A percentile compares a stretch with the other conserved stretches of the same genome.
Evolutionary conservation across 306 rosid species (phyloP).

Genomic region (Acacia acuminata): DNA sequence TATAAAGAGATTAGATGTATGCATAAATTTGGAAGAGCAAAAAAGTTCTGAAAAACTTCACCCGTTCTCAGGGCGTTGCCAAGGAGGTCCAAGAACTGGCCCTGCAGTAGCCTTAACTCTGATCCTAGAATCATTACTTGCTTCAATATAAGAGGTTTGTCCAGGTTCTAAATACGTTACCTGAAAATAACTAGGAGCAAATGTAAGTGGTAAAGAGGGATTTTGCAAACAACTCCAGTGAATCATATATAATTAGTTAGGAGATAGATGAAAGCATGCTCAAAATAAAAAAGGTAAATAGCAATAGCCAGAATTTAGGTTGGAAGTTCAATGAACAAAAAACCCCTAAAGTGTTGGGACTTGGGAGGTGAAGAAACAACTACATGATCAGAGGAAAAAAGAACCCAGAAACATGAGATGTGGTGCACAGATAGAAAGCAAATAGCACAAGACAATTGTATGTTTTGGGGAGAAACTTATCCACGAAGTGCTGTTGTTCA

Average conservation of each 20-base stretch:
- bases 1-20: slow-evolving; percentile 1
- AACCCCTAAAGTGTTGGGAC: neutral
- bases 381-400: neutral
- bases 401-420: neutral
- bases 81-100: slow-evolving; percentile 95
- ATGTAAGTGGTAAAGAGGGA: neutral
- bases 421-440: slow-evolving; percentile 14
- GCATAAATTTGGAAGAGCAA: slow-evolving; percentile 3
- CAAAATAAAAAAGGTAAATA: slow-evolving; percentile 3
- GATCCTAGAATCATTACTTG: slow-evolving; percentile 58
- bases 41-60: slow-evolving; percentile 38
- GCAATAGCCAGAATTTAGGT: neutral
- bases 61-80: slow-evolving; percentile 99
- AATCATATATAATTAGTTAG: neutral
- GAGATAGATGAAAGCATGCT: slow-evolving; percentile 13
- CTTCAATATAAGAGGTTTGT: slow-evolving; percentile 71
- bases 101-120: slow-evolving; percentile 81
- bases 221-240: slow-evolving; percentile 10
- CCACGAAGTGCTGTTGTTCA: neutral
- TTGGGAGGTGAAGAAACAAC: neutral
- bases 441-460: neutral
- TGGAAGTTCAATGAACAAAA: neutral
- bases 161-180: slow-evolving; percentile 88
- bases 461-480: neutral
- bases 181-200: slow-evolving; percentile 45